Percentiles rank a stretch among this genome's conserved stretches.
Evolutionary conservation across 768 basidiomycete genomes (phyloP).

Genomic region (Kwoniella newhampshirensis): DNA sequence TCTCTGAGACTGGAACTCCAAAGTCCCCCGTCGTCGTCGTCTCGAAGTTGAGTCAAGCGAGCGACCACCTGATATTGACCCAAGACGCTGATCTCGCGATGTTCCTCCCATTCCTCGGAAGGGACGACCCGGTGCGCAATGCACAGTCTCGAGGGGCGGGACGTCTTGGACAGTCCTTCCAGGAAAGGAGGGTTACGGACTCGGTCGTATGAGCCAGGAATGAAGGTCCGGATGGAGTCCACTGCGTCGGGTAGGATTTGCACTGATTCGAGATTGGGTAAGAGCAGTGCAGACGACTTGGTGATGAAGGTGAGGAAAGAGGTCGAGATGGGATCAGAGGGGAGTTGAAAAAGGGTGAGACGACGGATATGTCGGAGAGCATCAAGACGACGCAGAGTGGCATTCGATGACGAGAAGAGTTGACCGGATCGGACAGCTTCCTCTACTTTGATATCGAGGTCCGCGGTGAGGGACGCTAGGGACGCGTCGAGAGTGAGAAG

Average conservation of each 20-base stretch:
- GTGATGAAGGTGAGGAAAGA: background rate
- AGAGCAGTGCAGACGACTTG: background rate
- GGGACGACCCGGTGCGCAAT: constrained; percentile 19
- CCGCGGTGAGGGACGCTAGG: background rate
- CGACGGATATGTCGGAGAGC: constrained; percentile 11
- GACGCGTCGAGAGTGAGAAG: constrained; percentile 5
- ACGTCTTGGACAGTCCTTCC: constrained; percentile 9
- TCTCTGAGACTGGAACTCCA: constrained; percentile 8
- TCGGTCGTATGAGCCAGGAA: constrained; percentile 12
- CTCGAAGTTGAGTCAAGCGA: constrained; percentile 11
- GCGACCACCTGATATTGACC: constrained; percentile 29
- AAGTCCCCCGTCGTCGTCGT: constrained; percentile 8
- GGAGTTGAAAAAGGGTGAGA: constrained; percentile 19
- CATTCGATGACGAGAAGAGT: background rate
- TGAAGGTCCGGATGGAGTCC: constrained; percentile 23
- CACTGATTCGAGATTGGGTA: constrained; percentile 15
- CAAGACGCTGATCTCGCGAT: constrained; percentile 14
- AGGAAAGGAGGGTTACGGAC: constrained; percentile 24
- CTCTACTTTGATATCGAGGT: background rate
- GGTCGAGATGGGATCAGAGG: constrained; percentile 8
- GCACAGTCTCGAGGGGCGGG: constrained; percentile 21
- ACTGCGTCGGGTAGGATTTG: constrained; percentile 18
- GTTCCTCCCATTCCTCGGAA: constrained; percentile 26
- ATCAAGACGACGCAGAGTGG: constrained; percentile 9
- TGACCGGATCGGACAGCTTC: background rate